A percentile compares a stretch with the other conserved stretches of the same genome.
Conservation (phyloP, 768 basidiomycete species). For the Galerina sulciceps region DNA sequence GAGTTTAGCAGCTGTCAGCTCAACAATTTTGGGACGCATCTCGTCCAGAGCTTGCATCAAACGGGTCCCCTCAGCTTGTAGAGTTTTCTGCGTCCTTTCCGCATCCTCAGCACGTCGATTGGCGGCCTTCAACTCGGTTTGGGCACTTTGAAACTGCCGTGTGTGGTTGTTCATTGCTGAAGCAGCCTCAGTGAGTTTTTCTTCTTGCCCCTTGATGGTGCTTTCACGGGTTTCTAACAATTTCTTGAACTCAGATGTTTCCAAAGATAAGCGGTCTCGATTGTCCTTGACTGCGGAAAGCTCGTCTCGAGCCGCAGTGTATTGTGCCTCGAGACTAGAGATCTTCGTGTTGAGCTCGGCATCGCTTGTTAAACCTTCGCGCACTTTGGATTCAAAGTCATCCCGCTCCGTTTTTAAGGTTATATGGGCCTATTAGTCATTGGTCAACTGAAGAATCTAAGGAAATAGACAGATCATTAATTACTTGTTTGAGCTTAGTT, state of each 20-base stretch:
- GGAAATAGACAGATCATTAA: not conserved
- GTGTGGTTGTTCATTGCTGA: constrained; percentile 56
- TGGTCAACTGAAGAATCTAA: constrained; percentile 11
- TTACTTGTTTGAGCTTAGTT: constrained; percentile 77
- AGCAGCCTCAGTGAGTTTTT: constrained; percentile 59
- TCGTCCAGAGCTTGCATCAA: constrained; percentile 84
- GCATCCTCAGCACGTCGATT: constrained; percentile 75
- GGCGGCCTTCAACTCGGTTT: constrained; percentile 69
- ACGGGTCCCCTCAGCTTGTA: constrained; percentile 78
- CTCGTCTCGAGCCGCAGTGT: constrained; percentile 41
- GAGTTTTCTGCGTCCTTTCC: constrained; percentile 68
- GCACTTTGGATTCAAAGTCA: constrained; percentile 50
- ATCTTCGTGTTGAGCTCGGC: constrained; percentile 52
- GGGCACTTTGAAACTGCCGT: constrained; percentile 61
- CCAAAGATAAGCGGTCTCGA: constrained; percentile 49
- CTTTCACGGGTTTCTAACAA: constrained; percentile 50
- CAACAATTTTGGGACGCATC: constrained; percentile 84
- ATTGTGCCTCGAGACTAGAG: constrained; percentile 46
- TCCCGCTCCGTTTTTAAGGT: constrained; percentile 68
- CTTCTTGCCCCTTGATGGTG: constrained; percentile 56
- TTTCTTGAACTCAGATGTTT: constrained; percentile 53
- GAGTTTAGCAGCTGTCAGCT: constrained; percentile 73
- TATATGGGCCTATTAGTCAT: constrained; percentile 51
- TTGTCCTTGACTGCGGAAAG: constrained; percentile 49
- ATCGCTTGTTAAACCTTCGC: constrained; percentile 44